Evolutionary conservation across 495 filamentous ascomycete species (phyloP).

Genomic region (Penicillium soppii): DNA sequence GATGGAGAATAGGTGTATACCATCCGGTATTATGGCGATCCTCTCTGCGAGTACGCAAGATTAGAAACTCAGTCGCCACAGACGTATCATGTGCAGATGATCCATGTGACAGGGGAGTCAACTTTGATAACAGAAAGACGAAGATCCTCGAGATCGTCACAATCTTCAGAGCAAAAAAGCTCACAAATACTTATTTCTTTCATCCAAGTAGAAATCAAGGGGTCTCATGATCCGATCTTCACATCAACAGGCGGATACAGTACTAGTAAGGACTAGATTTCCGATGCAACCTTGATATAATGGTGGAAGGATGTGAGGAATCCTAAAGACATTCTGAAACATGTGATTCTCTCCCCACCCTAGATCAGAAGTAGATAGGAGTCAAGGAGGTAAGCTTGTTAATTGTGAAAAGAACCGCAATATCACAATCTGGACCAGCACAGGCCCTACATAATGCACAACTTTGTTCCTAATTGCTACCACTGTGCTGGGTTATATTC

Average conservation of each 20-base stretch:
- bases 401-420: not conserved
- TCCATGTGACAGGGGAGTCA: constrained; percentile 3
- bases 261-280: not conserved
- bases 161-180: constrained; percentile 1
- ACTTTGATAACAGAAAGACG: constrained; percentile 1
- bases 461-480: not conserved
- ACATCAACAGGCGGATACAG: not conserved
- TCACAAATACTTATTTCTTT: not conserved
- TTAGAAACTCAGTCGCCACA: not conserved
- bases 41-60: not conserved
- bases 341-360: constrained; percentile 5
- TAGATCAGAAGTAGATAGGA: not conserved
- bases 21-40: constrained; percentile 4
- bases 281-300: constrained; percentile 4
- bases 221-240: constrained; percentile 5
- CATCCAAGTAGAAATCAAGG: not conserved
- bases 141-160: constrained; percentile 8
- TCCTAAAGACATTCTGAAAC: not conserved
- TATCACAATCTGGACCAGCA: not conserved
- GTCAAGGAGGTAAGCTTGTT: not conserved
- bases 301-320: not conserved
- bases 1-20: not conserved
- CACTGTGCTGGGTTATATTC: not conserved
- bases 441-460: not conserved
- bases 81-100: constrained; percentile 2